Conservation (phyloP, 495 filamentous ascomycete species). For the Penicillium maclennaniae region DNA sequence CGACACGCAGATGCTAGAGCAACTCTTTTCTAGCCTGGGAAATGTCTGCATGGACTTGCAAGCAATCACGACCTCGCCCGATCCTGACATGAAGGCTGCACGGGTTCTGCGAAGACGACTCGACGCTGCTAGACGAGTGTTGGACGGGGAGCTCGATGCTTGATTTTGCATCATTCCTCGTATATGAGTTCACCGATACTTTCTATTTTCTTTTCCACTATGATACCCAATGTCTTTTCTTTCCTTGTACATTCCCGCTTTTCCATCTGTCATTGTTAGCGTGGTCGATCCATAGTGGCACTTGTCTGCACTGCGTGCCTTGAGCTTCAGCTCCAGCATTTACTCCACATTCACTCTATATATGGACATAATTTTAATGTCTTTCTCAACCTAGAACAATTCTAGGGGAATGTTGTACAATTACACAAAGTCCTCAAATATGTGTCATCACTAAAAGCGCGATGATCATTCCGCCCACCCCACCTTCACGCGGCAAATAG, state of each 20-base stretch:
- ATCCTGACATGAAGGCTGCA: conserved; percentile 55
- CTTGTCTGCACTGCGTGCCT: background rate
- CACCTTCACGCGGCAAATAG: conserved; percentile 6
- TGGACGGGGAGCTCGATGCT: conserved; percentile 61
- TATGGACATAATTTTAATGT: too few species aligned
- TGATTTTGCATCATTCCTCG: conserved; percentile 16
- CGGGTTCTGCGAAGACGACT: conserved; percentile 62
- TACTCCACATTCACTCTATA: background rate
- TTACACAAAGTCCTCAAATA: background rate
- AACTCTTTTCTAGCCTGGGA: conserved; percentile 68
- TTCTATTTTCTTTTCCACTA: conserved; percentile 10
- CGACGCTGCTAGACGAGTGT: conserved; percentile 64
- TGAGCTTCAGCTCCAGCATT: background rate
- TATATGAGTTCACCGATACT: conserved; percentile 12
- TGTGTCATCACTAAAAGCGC: background rate
- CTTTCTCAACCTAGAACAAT: too few species aligned
- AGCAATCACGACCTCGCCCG: conserved; percentile 43
- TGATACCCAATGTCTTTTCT: conserved; percentile 24
- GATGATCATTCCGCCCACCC: background rate
- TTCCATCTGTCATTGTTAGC: background rate
- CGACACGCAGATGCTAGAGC: conserved; percentile 72
- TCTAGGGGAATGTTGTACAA: too few species aligned
- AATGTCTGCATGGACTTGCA: conserved; percentile 65
- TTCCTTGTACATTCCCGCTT: background rate
- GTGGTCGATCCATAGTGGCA: conserved; percentile 5